A percentile compares a stretch with the other conserved stretches of the same genome.
Conservation (phyloP, 352 stramenopile species). For the Phytophthora foliorum region DNA sequence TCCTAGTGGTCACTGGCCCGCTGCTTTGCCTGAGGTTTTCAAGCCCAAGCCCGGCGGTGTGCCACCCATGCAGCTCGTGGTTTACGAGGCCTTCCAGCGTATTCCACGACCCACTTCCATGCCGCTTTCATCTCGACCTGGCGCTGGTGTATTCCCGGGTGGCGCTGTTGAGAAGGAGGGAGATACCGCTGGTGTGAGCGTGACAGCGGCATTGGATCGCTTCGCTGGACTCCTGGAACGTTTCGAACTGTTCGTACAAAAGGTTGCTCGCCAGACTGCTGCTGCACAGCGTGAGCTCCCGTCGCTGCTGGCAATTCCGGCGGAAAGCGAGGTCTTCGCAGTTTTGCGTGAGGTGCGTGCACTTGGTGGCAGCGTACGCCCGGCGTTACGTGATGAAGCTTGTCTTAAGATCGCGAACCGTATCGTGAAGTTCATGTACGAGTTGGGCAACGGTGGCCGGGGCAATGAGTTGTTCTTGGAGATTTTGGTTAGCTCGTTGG, state of each 20-base stretch:
- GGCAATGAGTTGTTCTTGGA: conserved; percentile 96
- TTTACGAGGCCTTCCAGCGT: conserved; percentile 99
- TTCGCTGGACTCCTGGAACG: conserved; percentile 89
- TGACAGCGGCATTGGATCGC: conserved; percentile 78
- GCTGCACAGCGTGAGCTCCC: conserved; percentile 82
- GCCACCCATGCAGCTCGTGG: conserved; percentile 93
- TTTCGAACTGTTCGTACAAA: conserved; percentile 91
- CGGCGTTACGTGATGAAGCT: conserved; percentile 88
- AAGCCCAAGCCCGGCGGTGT: conserved; percentile 95
- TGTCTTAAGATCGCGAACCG: conserved; percentile 96
- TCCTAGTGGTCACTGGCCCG: conserved; percentile 61
- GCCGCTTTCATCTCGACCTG: conserved; percentile 71
- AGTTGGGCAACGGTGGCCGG: conserved; percentile 83
- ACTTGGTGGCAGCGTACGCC: conserved; percentile 80
- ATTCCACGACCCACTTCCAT: conserved; percentile 93
- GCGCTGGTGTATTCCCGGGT: conserved; percentile 40
- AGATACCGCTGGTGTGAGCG: conserved; percentile 65
- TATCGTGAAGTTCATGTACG: conserved; percentile 98
- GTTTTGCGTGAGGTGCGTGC: conserved; percentile 84
- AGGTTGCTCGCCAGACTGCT: conserved; percentile 80
- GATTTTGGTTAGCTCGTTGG: conserved; percentile 95
- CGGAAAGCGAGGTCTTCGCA: conserved; percentile 87
- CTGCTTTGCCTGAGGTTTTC: conserved; percentile 94
- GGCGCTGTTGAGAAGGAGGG: conserved; percentile 54
- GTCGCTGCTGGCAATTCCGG: conserved; percentile 71